Conservation (phyloP, 169 alveolate species). For the Sarcocystis neurona region DNA sequence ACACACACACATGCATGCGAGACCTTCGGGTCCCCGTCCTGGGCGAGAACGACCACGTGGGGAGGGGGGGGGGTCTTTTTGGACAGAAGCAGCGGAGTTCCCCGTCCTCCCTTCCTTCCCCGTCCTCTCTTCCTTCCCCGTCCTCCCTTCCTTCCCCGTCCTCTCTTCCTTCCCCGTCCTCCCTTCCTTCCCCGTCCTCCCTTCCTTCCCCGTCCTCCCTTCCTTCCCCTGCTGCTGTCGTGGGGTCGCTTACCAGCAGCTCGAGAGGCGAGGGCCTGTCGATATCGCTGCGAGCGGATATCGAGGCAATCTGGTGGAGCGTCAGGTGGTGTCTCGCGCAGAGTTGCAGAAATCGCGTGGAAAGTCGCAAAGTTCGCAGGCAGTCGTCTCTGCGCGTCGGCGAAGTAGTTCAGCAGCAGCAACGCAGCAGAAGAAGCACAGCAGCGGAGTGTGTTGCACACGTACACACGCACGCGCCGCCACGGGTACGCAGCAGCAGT, state of each 20-base stretch:
- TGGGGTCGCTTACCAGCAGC: constrained; percentile 50
- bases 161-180: not conserved
- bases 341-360: constrained; percentile 83
- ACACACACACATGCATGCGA: not conserved
- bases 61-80: no score
- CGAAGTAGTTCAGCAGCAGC: not conserved
- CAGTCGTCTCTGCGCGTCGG: constrained; percentile 81
- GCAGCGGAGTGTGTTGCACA: not conserved
- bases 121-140: no score
- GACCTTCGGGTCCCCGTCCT: not conserved
- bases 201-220: not conserved
- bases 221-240: not conserved
- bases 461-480: no score
- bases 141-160: not conserved
- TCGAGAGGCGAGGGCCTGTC: constrained; percentile 89
- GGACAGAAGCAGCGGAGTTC: no score
- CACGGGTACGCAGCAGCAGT: no score
- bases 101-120: no score
- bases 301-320: constrained; percentile 85
- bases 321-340: constrained; percentile 87
- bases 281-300: constrained; percentile 81
- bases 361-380: constrained; percentile 87
- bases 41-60: not conserved
- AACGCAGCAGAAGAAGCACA: not conserved
- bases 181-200: not conserved